A percentile compares a stretch with the other conserved stretches of the same genome.
These are phyloP conservation scores for Labyrinthula sp. DNA, from an alignment of 352 stramenopile genomes.

Conservation along the genomic window DNA sequence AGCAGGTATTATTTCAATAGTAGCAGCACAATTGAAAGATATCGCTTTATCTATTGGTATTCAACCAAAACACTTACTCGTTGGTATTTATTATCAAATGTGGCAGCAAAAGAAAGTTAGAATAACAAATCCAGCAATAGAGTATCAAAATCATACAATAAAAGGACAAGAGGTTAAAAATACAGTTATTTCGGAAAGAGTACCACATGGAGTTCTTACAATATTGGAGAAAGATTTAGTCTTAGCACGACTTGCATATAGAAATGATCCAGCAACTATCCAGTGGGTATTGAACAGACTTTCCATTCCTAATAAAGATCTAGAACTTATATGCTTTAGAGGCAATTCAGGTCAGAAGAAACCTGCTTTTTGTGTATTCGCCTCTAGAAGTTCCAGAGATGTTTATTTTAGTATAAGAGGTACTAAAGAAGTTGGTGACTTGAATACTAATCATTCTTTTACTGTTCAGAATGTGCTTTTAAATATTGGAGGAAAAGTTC, in stretches of 20 bases:
- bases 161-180: not conserved
- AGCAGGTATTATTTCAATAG: slow-evolving; percentile 9
- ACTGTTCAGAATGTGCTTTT: too few species aligned
- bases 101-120: slow-evolving; percentile 17
- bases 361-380: slow-evolving; percentile 18
- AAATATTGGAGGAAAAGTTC: too few species aligned
- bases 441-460: slow-evolving; percentile 7
- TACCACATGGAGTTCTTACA: slow-evolving; percentile 1
- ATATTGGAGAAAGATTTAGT: slow-evolving; percentile 8
- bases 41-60: slow-evolving; percentile 12
- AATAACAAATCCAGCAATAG: slow-evolving; percentile 6
- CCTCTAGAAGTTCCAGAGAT: slow-evolving; percentile 5
- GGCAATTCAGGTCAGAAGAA: slow-evolving; percentile 5
- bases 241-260: slow-evolving; percentile 19
- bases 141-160: slow-evolving; percentile 2
- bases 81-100: slow-evolving; percentile 18
- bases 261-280: not conserved
- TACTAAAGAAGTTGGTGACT: slow-evolving; percentile 14
- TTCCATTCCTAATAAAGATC: not conserved
- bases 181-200: slow-evolving; percentile 6
- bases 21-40: slow-evolving; percentile 13
- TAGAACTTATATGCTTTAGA: slow-evolving; percentile 3
- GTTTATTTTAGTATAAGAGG: slow-evolving; percentile 8
- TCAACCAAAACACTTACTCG: slow-evolving; percentile 5
- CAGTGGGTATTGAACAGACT: slow-evolving; percentile 25